These are phyloP conservation scores for Botrytis galanthina DNA, from an alignment of 2,329 filamentous ascomycete genomes.

Conservation along the genomic window DNA sequence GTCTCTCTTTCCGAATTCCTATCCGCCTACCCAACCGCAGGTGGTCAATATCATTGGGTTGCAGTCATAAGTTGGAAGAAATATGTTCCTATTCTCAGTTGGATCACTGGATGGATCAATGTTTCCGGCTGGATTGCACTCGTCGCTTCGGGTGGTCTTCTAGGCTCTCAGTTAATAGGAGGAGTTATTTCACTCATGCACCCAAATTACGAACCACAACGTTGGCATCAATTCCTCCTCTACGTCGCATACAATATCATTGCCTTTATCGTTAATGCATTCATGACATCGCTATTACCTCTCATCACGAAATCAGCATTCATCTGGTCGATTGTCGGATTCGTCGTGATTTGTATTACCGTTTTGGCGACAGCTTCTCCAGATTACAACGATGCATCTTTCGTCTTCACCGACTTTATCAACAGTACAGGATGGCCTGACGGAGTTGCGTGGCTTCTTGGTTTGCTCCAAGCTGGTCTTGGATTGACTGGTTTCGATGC, in stretches of 20 bases:
- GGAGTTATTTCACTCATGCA: constrained; percentile 50
- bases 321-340: constrained; percentile 52
- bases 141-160: constrained; percentile 52
- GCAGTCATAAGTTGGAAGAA: constrained; percentile 51
- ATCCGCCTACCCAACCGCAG: constrained; percentile 53
- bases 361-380: constrained; percentile 51
- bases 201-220: constrained; percentile 51
- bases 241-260: constrained; percentile 50
- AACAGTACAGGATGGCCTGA: constrained; percentile 52
- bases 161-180: constrained; percentile 53
- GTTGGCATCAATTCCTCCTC: constrained; percentile 45
- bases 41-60: constrained; percentile 59
- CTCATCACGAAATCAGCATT: constrained; percentile 50
- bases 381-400: constrained; percentile 50
- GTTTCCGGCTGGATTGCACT: constrained; percentile 45
- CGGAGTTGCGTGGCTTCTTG: constrained; percentile 51
- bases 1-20: constrained; percentile 59
- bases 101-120: constrained; percentile 49
- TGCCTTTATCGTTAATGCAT: constrained; percentile 49
- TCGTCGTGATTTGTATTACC: constrained; percentile 51
- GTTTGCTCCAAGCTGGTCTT: constrained; percentile 52
- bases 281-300: constrained; percentile 49
- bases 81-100: constrained; percentile 45
- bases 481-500: constrained; percentile 49
- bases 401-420: constrained; percentile 55